Evolutionary conservation across 1,284 basidiomycete genomes (phyloP), one percentile per base, ranked within the genome.

Genomic region (Sparassis latifolia): DNA sequence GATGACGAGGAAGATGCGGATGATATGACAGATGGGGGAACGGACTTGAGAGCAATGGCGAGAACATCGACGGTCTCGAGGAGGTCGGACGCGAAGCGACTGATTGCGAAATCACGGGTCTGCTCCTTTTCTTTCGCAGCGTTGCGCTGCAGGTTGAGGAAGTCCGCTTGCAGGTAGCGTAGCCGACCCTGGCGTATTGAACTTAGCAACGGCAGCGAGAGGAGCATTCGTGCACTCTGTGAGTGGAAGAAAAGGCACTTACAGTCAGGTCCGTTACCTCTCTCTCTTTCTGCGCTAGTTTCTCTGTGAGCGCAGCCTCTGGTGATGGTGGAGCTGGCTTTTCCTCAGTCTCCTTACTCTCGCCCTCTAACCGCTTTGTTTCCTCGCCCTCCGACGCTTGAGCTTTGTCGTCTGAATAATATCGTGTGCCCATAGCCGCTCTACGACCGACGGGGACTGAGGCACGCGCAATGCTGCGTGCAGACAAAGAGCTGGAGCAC

Each of bases 61-160:
- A 99, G 86, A 51, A 97, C 91, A 67, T 99, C 97, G 57, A 93
- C 84, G 33, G 92, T 96, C 60, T 89, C 86, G 49, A 97, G 84
- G 52, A 99, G 81, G 72, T 97, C 92, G 47, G 74, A 69, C 9
- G 96, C 96, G 64, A 99, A 97, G 49, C 84, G 84, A 47, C 89
- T 80, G 66, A 99, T 95, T 52, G 94, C 95, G 70, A 89, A 96
- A 70, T 97, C 93, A 54, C 85, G 83, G 20, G 93, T 91, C 68
- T 92, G 90, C 65, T 89, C 82, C 75, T 92, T 94, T 71, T 99
- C 96, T 55, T 91, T 82, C 31, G 84, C 83, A 50, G 92, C 79
- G 60, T 95, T 92, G 52, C 93, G 87, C 66, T 95, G 92, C 46
- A 97, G 77, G 67, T 98, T 99, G 55, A 97, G 77, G 71, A 93